Base-by-base conservation (phyloP, 2,329 filamentous ascomycete species). In the Claviceps citrina region DNA sequence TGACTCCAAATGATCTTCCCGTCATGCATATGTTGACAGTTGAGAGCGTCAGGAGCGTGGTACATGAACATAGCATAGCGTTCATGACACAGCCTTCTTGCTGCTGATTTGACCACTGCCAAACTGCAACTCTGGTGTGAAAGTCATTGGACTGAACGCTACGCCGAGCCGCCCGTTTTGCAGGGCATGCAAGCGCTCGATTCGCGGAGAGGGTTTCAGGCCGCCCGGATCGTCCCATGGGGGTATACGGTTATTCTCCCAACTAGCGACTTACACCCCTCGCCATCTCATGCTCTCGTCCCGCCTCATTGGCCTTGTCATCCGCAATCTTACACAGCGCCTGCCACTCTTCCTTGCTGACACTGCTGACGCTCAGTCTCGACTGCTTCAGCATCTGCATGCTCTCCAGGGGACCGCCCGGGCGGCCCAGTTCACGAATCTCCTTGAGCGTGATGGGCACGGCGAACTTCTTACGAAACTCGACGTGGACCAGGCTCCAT, bases 401-500 rank as follows among this genome's bases (percentile, higher is more conserved):
- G 37, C 75, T 70, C 51, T 76, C 73, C 31, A 93, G 63, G 6
- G 73, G 66, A 7, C 71, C 61, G 0, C 69, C 70, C 0, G 58
- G 54, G 31, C 67, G 65, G 5, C 73, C 74, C 51, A 80, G 67
- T 27, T 71, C 70, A 40, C 82, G 79, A 33, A 95, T 68, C 48
- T 84, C 77, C 45, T 74, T 72, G 38, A 95, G 68, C 5, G 71
- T 70, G 42, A 96, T 72, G 1, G 77, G 71, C 12, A 76, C 68
- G 2, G 68, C 66, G 50, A 96, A 86, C 60, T 94, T 95, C 56
- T 76, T 78, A 42, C 81, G 76, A 56, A 93, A 95, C 51, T 79
- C 72, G 36, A 96, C 89, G 45, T 93, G 82, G 1, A 96, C 91
- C 15, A 91, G 73, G 39, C 78, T 84, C 91, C 91, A 98, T 51